These are phyloP conservation scores for Castanospermum australe DNA, from an alignment of 306 rosid genomes.

Conservation along the genomic window DNA sequence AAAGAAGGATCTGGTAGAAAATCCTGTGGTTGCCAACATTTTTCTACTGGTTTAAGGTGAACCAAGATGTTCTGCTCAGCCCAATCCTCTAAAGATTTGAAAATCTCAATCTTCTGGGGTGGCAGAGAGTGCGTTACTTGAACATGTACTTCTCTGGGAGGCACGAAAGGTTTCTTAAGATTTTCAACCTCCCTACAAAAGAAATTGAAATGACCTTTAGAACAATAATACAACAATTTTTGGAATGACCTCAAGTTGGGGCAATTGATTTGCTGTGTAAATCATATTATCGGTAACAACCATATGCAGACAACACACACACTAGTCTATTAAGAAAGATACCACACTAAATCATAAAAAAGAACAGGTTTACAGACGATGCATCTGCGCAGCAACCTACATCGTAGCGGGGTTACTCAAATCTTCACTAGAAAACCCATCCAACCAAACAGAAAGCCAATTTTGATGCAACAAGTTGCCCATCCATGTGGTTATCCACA, in stretches of 20 bases:
- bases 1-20: constrained; percentile 76
- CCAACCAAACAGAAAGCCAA: neutral
- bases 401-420: neutral
- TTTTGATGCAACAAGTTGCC: neutral
- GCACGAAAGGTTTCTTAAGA: constrained; percentile 66
- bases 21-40: constrained; percentile 96
- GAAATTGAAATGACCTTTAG: constrained; percentile 10
- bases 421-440: neutral
- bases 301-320: neutral
- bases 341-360: neutral
- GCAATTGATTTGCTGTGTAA: neutral
- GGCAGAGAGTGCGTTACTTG: constrained; percentile 92
- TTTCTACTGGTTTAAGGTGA: constrained; percentile 83
- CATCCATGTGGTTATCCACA: no score
- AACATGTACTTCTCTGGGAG: constrained; percentile 85
- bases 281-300: neutral
- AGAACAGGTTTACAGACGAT: neutral
- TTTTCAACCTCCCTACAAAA: constrained; percentile 68
- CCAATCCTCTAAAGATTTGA: constrained; percentile 84
- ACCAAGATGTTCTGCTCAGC: constrained; percentile 71
- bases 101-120: constrained; percentile 81
- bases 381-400: neutral
- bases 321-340: neutral
- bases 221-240: neutral
- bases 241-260: neutral